These are phyloP conservation scores for Rhynchosporium graminicola DNA, from an alignment of 2,329 filamentous ascomycete species.

Conservation along the genomic window DNA sequence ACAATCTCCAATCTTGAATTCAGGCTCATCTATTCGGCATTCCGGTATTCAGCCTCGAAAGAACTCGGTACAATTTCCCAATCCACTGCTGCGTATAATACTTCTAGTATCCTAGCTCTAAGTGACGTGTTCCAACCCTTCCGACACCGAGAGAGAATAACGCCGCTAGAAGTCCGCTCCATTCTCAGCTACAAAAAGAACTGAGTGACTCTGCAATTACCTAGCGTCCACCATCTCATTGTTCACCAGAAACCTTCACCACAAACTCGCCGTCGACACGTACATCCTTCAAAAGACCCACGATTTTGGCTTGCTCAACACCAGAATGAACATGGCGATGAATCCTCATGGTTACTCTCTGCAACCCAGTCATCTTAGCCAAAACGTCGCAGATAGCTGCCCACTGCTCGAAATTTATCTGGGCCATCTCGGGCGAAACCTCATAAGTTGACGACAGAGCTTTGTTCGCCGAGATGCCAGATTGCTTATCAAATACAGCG, in stretches of 20 bases:
- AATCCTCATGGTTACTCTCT: not conserved
- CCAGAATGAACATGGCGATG: not conserved
- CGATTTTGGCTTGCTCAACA: not conserved
- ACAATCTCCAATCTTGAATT: no score
- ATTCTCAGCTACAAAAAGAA: constrained; percentile 2
- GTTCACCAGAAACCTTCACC: not conserved
- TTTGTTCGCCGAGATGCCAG: not conserved
- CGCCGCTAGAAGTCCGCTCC: no score
- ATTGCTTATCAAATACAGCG: not conserved
- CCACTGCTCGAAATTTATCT: not conserved
- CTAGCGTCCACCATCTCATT: not conserved
- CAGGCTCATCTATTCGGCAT: no score
- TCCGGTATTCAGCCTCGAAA: no score
- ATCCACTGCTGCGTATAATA: no score
- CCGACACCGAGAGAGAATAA: no score
- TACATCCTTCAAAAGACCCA: not conserved
- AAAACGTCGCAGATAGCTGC: not conserved
- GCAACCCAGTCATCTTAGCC: constrained; percentile 1
- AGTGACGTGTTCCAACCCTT: not conserved
- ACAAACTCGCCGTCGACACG: not conserved
- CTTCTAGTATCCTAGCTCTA: not conserved
- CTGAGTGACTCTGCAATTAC: not conserved
- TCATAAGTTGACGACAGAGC: not conserved
- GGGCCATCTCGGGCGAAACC: not conserved
- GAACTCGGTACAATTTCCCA: no score